Evolutionary conservation across 1,284 basidiomycete species (phyloP).

Genomic region (Gomphus bonarii): DNA sequence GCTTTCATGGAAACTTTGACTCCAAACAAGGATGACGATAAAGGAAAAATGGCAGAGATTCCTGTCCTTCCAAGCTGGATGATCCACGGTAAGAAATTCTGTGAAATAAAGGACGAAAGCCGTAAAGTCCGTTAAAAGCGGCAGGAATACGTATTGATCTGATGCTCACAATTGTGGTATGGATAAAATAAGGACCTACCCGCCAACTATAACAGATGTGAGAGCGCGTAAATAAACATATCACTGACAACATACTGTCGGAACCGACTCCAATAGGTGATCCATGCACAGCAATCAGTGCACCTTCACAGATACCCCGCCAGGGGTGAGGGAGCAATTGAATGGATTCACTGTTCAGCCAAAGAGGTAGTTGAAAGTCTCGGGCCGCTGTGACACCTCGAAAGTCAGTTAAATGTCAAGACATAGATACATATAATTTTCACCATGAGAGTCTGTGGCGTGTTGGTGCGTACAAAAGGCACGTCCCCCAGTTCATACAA

Average conservation of each 20-base stretch:
- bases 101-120: slow-evolving; percentile 58
- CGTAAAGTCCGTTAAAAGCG: slow-evolving; percentile 56
- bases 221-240: not conserved
- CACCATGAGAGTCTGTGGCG: slow-evolving; percentile 61
- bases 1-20: slow-evolving; percentile 56
- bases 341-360: slow-evolving; percentile 59
- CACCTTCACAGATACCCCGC: slow-evolving; percentile 52
- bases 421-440: too few relatives aligned
- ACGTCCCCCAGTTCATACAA: slow-evolving; percentile 53
- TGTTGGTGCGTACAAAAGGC: slow-evolving; percentile 62
- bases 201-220: slow-evolving; percentile 34
- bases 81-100: slow-evolving; percentile 63
- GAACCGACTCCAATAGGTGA: slow-evolving; percentile 57
- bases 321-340: slow-evolving; percentile 41
- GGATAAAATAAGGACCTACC: slow-evolving; percentile 23
- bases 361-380: slow-evolving; percentile 54
- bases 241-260: slow-evolving; percentile 28
- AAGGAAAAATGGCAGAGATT: slow-evolving; percentile 58
- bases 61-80: slow-evolving; percentile 54
- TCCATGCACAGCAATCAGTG: slow-evolving; percentile 44
- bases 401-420: not conserved
- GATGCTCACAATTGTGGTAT: not conserved
- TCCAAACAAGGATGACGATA: slow-evolving; percentile 45
- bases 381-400: slow-evolving; percentile 36
- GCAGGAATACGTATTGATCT: slow-evolving; percentile 65